Evolutionary conservation across 2,329 filamentous ascomycete species (phyloP).

Genomic region (Diaporthe batatas): DNA sequence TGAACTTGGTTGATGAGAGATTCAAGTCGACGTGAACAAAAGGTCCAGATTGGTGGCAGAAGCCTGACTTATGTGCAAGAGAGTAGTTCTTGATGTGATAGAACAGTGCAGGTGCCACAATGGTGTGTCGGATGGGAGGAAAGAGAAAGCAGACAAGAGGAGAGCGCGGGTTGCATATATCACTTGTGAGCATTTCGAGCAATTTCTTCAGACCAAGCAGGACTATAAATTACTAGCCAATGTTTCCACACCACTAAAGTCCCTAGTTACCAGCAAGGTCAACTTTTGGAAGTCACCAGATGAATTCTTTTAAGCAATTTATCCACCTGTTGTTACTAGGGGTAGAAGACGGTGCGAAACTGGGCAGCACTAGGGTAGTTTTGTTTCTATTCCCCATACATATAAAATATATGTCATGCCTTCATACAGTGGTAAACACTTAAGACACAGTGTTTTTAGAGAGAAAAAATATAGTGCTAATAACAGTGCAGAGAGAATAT

Average conservation of each 20-base stretch:
- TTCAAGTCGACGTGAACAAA: background rate
- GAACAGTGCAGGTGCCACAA: too few species aligned
- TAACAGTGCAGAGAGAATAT: too few species aligned
- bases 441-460: too few species aligned
- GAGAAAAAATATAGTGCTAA: too few species aligned
- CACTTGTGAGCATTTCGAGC: background rate
- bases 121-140: background rate
- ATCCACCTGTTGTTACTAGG: background rate
- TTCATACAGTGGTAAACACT: too few species aligned
- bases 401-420: too few species aligned
- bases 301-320: background rate
- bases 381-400: too few species aligned
- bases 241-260: background rate
- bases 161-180: background rate
- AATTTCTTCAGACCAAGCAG: background rate
- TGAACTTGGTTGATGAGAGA: background rate
- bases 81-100: background rate
- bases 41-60: background rate
- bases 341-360: background rate
- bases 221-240: background rate
- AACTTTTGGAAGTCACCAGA: background rate
- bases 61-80: background rate
- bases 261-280: too few species aligned
- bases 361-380: too few species aligned
- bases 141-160: background rate